phyloP scores from a whole-genome alignment of 176 grass and related monocot genomes.

The Triticum urartu region DNA sequence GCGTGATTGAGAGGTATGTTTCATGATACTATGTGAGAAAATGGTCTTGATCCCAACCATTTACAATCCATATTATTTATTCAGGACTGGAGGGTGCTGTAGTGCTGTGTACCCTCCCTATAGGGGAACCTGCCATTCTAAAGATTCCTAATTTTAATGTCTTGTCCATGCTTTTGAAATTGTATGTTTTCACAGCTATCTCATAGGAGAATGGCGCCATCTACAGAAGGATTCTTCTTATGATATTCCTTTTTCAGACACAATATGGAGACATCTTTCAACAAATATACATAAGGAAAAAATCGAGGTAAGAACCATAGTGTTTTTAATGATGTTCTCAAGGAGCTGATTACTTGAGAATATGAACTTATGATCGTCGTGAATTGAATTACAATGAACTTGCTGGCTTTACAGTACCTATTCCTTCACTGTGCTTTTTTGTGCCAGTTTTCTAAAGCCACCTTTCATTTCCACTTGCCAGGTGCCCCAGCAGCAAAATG shows the following conservation, averaged over 20 bases:
- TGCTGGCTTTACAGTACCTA: slow-evolving; percentile 8
- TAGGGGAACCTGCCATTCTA: background rate
- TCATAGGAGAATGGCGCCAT: slow-evolving; percentile 62
- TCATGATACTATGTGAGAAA: background rate
- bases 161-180: slow-evolving; percentile 4
- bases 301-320: slow-evolving; percentile 39
- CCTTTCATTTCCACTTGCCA: slow-evolving; percentile 27
- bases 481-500: slow-evolving; percentile 56
- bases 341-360: background rate
- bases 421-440: slow-evolving; percentile 6
- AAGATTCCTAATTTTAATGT: background rate
- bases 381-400: background rate
- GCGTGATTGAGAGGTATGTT: slow-evolving; percentile 47
- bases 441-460: slow-evolving; percentile 27
- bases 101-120: background rate
- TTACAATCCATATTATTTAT: background rate
- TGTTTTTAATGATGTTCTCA: background rate
- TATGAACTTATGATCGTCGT: background rate
- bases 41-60: slow-evolving; percentile 12
- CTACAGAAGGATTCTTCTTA: slow-evolving; percentile 38
- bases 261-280: slow-evolving; percentile 50
- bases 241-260: slow-evolving; percentile 46
- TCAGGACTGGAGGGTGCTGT: background rate
- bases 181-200: slow-evolving; percentile 35
- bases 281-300: slow-evolving; percentile 27